Evolutionary conservation across 2,329 filamentous ascomycete genomes (phyloP).

Genomic region (Rhexocercosporidium sp.): DNA sequence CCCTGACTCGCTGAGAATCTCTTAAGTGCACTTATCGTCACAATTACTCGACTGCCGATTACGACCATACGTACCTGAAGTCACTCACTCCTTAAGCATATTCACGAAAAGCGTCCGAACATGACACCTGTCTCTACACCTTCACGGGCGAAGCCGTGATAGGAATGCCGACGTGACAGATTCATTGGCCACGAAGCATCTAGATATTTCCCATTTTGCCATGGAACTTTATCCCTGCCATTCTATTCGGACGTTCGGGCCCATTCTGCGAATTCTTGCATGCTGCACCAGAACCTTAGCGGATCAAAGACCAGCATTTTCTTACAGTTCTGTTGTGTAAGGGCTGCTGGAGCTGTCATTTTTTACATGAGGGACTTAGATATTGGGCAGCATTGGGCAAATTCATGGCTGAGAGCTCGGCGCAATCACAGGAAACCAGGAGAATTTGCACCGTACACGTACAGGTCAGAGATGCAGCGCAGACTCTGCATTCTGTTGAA

Average conservation of each 20-base stretch:
- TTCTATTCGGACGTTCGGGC: slow-evolving; percentile 23
- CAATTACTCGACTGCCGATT: no score
- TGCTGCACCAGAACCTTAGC: slow-evolving; percentile 3
- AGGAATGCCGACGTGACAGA: slow-evolving; percentile 6
- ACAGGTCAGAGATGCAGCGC: neutral
- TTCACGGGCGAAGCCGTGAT: neutral
- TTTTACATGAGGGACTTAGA: neutral
- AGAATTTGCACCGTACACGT: neutral
- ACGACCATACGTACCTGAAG: no score
- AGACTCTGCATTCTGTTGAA: neutral
- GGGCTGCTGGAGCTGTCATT: slow-evolving; percentile 6
- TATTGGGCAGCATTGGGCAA: slow-evolving; percentile 25
- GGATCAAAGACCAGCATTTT: neutral
- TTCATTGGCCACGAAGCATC: slow-evolving; percentile 14
- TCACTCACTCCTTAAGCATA: no score
- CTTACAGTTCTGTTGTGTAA: neutral
- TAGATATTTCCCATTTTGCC: neutral
- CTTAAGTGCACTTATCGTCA: no score
- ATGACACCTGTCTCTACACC: no score
- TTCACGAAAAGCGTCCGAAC: no score
- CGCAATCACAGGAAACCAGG: neutral
- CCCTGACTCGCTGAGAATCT: no score
- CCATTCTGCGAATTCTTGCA: slow-evolving; percentile 15
- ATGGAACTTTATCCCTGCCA: slow-evolving; percentile 1
- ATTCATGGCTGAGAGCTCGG: neutral